Base-by-base conservation (phyloP, 2,329 filamentous ascomycete species). In the Claviceps fusiformis region DNA sequence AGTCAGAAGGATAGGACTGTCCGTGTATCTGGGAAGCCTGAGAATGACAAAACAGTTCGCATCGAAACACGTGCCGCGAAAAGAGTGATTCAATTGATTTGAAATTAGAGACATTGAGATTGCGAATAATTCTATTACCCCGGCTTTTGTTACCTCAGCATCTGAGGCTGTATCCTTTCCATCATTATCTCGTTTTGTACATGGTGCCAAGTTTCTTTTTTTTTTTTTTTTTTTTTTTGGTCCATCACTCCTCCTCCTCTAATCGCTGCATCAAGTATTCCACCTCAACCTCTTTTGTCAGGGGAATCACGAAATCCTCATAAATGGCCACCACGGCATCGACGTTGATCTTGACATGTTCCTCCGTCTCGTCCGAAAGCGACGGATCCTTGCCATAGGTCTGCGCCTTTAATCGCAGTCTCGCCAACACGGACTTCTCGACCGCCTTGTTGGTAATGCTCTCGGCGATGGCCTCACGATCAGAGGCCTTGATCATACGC, bases 201-300 rank as follows among this genome's bases (percentile, higher is more conserved):
- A 37, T 37, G 35, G 35, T 11, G n/a, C n/a, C n/a, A n/a, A n/a
- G n/a, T n/a, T n/a, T n/a, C n/a, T n/a, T n/a, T n/a, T n/a, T n/a
- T n/a, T 5, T 9, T 9, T 8, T 5, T 11, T 8, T 37, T 5
- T 3, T 33, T n/a, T n/a, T n/a, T n/a, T n/a, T n/a, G n/a, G n/a
- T 10, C 19, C 47, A 44, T 47, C 24, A 53, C 17, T 66, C 67
- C 54, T 81, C 81, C 54, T 65, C 67, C 55, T 82, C 81, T 54
- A 98, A 74, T 59, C 93, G 81, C 71, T 97, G 89, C 89, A 98
- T 95, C 62, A 98, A 75, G 69, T 98, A 98, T 64, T 98, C 93
- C 10, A 98, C 90, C 75, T 98, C 93, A 45, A 98, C 92, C 60
- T 90, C 86, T 71, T 98, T 98, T n/a, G 93, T 98, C 68, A 97